These are phyloP conservation scores for Mangifera indica DNA, from an alignment of 345 rosid genomes.

Conservation along the genomic window DNA sequence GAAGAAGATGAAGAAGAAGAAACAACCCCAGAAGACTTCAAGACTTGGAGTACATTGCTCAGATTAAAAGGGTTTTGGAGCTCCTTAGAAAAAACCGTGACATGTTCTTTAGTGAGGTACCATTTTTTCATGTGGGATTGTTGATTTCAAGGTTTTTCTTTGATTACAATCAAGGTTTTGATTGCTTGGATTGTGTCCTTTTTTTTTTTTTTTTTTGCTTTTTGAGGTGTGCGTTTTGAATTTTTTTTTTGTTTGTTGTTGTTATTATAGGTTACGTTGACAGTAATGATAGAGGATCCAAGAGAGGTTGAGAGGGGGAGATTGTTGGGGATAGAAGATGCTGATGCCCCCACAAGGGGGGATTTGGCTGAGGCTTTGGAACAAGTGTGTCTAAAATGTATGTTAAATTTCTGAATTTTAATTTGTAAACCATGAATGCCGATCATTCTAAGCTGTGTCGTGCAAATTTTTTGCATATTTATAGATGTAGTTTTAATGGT, in stretches of 20 bases:
- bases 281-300: conserved; percentile 86
- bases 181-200: too few relatives aligned
- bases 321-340: conserved; percentile 80
- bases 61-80: conserved; percentile 62
- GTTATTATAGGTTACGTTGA: conserved; percentile 64
- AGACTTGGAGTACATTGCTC: conserved; percentile 39
- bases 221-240: neutral
- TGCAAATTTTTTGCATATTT: neutral
- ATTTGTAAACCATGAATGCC: neutral
- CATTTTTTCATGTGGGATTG: neutral
- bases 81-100: conserved; percentile 84
- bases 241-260: neutral
- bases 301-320: conserved; percentile 83
- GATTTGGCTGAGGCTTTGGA: conserved; percentile 82
- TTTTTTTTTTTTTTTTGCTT: too few relatives aligned
- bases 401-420: neutral
- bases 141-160: neutral
- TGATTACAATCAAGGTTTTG: neutral
- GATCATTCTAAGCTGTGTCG: neutral
- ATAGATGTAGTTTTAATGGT: neutral
- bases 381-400: conserved; percentile 38
- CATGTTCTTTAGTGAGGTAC: conserved; percentile 84
- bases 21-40: conserved; percentile 40
- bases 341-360: conserved; percentile 73
- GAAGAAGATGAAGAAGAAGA: conserved; percentile 22